phyloP scores from a whole-genome alignment of 768 basidiomycete species.

The Epithele typhae region DNA sequence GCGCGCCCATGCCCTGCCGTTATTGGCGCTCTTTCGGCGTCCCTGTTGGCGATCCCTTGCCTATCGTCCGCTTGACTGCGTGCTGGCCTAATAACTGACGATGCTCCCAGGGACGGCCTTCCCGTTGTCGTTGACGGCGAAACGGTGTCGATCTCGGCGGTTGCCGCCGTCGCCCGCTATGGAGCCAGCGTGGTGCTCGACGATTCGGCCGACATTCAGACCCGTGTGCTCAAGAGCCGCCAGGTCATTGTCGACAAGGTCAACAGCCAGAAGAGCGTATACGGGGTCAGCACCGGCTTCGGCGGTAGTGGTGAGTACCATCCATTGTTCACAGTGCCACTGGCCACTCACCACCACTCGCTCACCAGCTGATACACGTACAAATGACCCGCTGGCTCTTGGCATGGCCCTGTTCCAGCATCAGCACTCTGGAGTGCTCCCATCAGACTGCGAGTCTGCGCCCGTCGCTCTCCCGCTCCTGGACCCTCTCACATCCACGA shows the following conservation, averaged over 20 bases:
- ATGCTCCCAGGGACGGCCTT: conserved; percentile 48
- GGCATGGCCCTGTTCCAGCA: conserved; percentile 84
- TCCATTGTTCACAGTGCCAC: conserved; percentile 7
- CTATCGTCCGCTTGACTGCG: no score
- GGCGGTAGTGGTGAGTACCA: conserved; percentile 63
- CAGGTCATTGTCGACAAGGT: conserved; percentile 65
- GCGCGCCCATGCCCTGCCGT: no score
- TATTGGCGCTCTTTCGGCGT: not conserved
- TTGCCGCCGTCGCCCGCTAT: conserved; percentile 73
- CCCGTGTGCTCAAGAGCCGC: conserved; percentile 59
- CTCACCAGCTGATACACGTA: conserved; percentile 70
- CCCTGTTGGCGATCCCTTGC: not conserved
- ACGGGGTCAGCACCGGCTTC: conserved; percentile 85
- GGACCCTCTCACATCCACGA: conserved; percentile 61
- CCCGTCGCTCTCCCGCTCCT: conserved; percentile 60
- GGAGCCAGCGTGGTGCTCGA: conserved; percentile 48
- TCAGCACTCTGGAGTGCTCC: conserved; percentile 71
- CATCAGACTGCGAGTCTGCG: conserved; percentile 47
- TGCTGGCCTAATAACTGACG: not conserved
- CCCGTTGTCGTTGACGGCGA: conserved; percentile 66
- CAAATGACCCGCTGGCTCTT: conserved; percentile 65
- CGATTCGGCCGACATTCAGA: conserved; percentile 40
- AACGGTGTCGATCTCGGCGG: conserved; percentile 67
- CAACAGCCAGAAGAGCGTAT: conserved; percentile 62
- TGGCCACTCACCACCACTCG: conserved; percentile 1